Conservation (phyloP, 306 rosid genomes). For the Psophocarpus tetragonolobus region DNA sequence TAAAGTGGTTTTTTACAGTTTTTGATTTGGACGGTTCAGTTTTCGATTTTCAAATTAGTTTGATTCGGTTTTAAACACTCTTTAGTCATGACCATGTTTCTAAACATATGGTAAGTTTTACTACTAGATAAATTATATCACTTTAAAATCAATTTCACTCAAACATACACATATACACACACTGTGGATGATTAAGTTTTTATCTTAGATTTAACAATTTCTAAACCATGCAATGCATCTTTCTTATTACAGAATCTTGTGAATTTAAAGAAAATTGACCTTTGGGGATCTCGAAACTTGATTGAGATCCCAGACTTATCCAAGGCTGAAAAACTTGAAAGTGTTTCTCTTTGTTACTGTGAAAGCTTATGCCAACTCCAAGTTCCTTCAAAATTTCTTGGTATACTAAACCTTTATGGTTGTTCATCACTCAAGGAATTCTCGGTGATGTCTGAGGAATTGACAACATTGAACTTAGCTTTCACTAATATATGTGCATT, state of each 20-base stretch:
- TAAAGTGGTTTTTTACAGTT: too few relatives aligned
- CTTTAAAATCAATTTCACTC: too few relatives aligned
- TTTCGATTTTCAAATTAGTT: too few relatives aligned
- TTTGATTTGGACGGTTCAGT: too few relatives aligned
- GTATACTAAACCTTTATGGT: not conserved
- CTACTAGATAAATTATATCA: too few relatives aligned
- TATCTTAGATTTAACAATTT: not conserved
- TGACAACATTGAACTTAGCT: not conserved
- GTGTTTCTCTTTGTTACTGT: not conserved
- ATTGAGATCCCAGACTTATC: constrained; percentile 29
- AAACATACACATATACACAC: too few relatives aligned
- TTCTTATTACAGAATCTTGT: constrained; percentile 9
- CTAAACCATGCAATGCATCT: not conserved
- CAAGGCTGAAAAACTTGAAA: not conserved
- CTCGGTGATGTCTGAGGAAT: not conserved
- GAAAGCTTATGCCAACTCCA: not conserved
- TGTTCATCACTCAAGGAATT: constrained; percentile 6
- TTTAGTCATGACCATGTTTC: too few relatives aligned
- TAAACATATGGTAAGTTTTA: too few relatives aligned
- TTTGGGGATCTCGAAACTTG: not conserved
- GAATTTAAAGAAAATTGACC: not conserved
- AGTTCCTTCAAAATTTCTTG: constrained; percentile 11
- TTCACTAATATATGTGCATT: not conserved
- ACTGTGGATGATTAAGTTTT: not conserved
- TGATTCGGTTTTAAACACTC: too few relatives aligned